phyloP scores from a whole-genome alignment of 345 rosid species.

The rapeseed (Brassica napus) region Da-Ae NC_063441.1:16290501-16291000 shows the following conservation, averaged over 20 bases:
- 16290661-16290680: neutral
- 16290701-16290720: constrained; percentile 18
- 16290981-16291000: too few species aligned
- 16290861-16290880: neutral
- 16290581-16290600: neutral
- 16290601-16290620: neutral
- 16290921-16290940: neutral
- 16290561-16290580: neutral
- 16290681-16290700: neutral
- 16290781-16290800: too few species aligned
- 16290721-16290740: neutral
- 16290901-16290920: neutral
- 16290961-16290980: too few species aligned
- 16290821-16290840: neutral
- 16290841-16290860: neutral
- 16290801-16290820: too few species aligned
- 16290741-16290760: neutral
- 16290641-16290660: constrained; percentile 18
- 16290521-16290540: neutral
- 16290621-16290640: constrained; percentile 14
- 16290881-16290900: neutral
- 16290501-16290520: neutral
- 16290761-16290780: neutral
- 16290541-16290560: neutral
- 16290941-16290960: neutral